A percentile compares a stretch with the other conserved stretches of the same genome.
Evolutionary conservation across 2,329 filamentous ascomycete species (phyloP).

Genomic region (Colletotrichum sp.): DNA sequence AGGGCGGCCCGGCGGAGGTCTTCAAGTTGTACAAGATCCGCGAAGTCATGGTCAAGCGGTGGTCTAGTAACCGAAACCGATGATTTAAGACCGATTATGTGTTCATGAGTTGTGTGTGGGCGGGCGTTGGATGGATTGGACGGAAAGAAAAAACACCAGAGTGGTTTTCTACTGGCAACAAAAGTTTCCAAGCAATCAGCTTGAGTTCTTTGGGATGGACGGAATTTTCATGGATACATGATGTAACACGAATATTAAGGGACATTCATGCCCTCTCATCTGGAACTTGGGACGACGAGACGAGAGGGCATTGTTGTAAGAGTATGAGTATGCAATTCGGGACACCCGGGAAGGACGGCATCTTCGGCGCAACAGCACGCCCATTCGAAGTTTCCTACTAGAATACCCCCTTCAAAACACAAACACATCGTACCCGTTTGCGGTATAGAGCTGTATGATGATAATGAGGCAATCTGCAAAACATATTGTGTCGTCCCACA

Average conservation of each 20-base stretch:
- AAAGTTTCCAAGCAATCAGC: not conserved
- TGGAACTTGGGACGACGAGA: not conserved
- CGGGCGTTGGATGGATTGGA: not conserved
- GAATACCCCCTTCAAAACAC: constrained; percentile 4
- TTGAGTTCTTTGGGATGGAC: not conserved
- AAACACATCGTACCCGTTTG: not conserved
- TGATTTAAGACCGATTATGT: constrained; percentile 19
- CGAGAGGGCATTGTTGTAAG: constrained; percentile 4
- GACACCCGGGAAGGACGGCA: not conserved
- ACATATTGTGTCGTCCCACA: not conserved
- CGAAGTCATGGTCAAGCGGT: constrained; percentile 82
- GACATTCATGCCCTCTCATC: not conserved
- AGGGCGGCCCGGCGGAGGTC: constrained; percentile 63
- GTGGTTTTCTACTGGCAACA: not conserved
- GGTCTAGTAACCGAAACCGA: constrained; percentile 80
- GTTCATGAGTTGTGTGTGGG: not conserved
- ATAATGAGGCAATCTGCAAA: not conserved
- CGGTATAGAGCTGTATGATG: not conserved
- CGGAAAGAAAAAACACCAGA: not conserved
- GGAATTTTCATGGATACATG: not conserved
- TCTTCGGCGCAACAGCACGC: not conserved
- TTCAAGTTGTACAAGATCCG: constrained; percentile 76
- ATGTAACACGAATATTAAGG: not conserved
- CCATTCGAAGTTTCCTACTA: not conserved
- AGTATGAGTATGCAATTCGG: not conserved